phyloP scores from a whole-genome alignment of 345 rosid genomes.

The Erodium maritimum region DNA sequence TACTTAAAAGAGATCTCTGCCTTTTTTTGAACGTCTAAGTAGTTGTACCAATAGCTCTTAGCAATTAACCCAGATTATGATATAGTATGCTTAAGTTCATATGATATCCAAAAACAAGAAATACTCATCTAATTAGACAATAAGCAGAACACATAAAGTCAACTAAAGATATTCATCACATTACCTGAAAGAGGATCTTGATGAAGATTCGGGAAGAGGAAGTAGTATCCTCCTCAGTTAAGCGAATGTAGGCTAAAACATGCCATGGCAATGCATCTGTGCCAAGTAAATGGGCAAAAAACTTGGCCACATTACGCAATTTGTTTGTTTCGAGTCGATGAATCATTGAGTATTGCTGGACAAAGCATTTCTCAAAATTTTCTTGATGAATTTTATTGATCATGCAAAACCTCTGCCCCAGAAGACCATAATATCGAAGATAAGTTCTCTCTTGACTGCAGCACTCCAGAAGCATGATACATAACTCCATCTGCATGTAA shows the following conservation, averaged over 20 bases:
- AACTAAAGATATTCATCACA: not conserved
- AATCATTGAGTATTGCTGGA: conserved; percentile 90
- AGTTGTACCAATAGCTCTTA: too few relatives aligned
- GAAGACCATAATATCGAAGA: conserved; percentile 75
- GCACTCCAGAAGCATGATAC: conserved; percentile 89
- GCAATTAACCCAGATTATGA: too few relatives aligned
- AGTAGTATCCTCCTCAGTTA: conserved; percentile 91
- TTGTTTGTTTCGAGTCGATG: conserved; percentile 89
- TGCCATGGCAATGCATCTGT: conserved; percentile 96
- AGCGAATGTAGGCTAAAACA: conserved; percentile 64
- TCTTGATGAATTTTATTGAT: conserved; percentile 83
- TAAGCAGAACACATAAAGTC: not conserved
- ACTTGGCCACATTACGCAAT: conserved; percentile 79
- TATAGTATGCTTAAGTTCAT: too few relatives aligned
- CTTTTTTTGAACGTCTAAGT: too few relatives aligned
- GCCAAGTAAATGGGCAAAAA: conserved; percentile 90
- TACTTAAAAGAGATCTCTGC: too few relatives aligned
- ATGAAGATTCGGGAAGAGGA: conserved; percentile 89
- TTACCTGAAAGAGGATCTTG: conserved; percentile 94
- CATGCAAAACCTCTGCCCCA: conserved; percentile 94
- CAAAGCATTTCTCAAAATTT: conserved; percentile 84
- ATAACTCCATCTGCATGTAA: conserved; percentile 72
- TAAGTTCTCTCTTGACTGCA: conserved; percentile 94
- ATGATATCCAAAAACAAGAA: not conserved
- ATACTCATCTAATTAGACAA: not conserved